Percentiles rank a stretch among this genome's conserved stretches.
Evolutionary conservation across 805 yeast species (phyloP).

Genomic region (Sugiyamaella smithiae): DNA sequence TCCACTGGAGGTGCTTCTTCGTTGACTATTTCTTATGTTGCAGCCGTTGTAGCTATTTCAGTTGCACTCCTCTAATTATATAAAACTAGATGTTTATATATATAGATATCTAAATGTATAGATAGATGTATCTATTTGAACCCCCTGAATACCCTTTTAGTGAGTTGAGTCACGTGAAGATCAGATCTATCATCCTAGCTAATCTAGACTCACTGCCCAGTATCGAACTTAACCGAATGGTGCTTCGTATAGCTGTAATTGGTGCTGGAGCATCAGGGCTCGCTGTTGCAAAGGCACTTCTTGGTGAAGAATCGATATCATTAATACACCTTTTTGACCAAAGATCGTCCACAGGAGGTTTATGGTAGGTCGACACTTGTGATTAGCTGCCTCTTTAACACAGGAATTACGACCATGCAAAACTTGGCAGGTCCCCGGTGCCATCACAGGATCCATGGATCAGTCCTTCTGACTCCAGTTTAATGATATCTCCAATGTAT

Average conservation of each 20-base stretch:
- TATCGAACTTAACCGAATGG: no score
- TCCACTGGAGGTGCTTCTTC: neutral
- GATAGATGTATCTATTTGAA: no score
- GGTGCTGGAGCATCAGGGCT: conserved; percentile 81
- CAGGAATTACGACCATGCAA: conserved; percentile 10
- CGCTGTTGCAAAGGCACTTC: conserved; percentile 60
- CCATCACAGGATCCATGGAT: conserved; percentile 35
- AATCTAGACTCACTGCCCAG: no score
- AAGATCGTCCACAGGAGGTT: conserved; percentile 64
- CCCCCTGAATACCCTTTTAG: no score
- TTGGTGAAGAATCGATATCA: conserved; percentile 44
- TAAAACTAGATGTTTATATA: no score
- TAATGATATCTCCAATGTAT: conserved; percentile 59
- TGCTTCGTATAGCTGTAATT: conserved; percentile 54
- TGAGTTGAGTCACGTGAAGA: no score
- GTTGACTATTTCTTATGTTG: neutral
- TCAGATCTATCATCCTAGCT: no score
- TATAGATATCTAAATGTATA: no score
- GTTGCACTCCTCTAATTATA: neutral
- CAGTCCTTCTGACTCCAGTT: conserved; percentile 23
- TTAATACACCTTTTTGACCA: conserved; percentile 59
- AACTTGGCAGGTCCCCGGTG: conserved; percentile 25
- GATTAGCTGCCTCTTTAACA: neutral
- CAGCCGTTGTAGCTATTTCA: neutral
- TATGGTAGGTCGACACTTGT: conserved; percentile 61